Conservation (phyloP, 352 stramenopile species). For the Phytopythium boreale region DNA sequence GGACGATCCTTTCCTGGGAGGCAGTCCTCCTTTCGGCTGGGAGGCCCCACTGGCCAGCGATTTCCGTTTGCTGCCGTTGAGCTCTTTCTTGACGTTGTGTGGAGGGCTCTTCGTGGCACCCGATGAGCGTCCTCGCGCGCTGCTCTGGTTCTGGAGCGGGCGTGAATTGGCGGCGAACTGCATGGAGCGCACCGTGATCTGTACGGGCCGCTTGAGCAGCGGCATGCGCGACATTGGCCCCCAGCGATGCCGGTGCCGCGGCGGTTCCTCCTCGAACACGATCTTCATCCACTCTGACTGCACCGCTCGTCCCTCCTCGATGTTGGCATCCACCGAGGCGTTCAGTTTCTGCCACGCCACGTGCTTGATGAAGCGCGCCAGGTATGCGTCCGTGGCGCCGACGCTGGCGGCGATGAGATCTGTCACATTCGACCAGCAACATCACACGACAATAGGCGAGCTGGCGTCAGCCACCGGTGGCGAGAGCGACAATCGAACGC, state of each 20-base stretch:
- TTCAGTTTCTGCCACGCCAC: conserved; percentile 56
- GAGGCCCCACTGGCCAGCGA: background rate
- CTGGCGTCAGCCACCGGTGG: background rate
- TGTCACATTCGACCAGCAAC: conserved; percentile 8
- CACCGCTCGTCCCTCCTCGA: conserved; percentile 32
- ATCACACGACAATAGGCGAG: background rate
- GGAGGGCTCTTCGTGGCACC: background rate
- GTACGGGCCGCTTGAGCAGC: conserved; percentile 53
- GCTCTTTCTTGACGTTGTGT: background rate
- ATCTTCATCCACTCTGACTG: conserved; percentile 84
- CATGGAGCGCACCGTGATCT: conserved; percentile 53
- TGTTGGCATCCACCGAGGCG: conserved; percentile 24
- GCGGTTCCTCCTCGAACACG: conserved; percentile 47
- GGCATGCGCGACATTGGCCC: conserved; percentile 36
- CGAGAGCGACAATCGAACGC: background rate
- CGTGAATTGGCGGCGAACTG: conserved; percentile 32
- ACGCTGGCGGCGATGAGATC: conserved; percentile 52
- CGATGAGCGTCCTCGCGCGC: conserved; percentile 6
- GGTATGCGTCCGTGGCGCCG: conserved; percentile 22
- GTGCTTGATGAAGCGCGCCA: conserved; percentile 41
- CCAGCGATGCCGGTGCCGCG: conserved; percentile 25
- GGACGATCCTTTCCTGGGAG: background rate
- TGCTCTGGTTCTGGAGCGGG: conserved; percentile 15
- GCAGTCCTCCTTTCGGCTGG: background rate
- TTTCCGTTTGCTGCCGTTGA: background rate